A percentile compares a stretch with the other conserved stretches of the same genome.
Evolutionary conservation across 371 early-diverging fungal genomes (phyloP).

Genomic region (Apophysomyces sp.): DNA sequence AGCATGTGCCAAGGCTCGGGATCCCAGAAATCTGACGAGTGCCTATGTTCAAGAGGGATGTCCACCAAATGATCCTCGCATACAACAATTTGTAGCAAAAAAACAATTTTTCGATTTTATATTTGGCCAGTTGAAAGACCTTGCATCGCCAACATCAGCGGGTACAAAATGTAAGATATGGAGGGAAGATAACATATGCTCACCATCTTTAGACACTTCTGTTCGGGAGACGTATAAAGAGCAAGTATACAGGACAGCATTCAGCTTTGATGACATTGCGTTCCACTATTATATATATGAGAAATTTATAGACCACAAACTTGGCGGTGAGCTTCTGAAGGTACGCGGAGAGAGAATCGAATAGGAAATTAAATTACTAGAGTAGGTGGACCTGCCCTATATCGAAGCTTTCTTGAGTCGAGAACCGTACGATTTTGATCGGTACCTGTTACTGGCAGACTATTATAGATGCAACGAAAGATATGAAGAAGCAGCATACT

Average conservation of each 20-base stretch:
- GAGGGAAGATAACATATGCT: background rate
- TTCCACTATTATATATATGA: conserved; percentile 33
- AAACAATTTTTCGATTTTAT: conserved; percentile 58
- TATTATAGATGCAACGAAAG: conserved; percentile 23
- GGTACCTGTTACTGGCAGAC: conserved; percentile 23
- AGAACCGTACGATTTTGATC: conserved; percentile 22
- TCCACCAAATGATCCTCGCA: conserved; percentile 29
- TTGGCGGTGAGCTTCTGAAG: conserved; percentile 28
- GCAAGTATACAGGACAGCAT: conserved; percentile 20
- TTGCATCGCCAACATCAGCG: conserved; percentile 8
- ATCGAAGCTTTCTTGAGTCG: conserved; percentile 27
- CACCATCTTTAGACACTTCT: background rate
- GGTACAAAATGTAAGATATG: background rate
- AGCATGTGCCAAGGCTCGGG: conserved; percentile 64
- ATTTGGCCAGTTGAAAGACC: conserved; percentile 34
- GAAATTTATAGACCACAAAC: conserved; percentile 17
- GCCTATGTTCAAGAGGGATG: conserved; percentile 39
- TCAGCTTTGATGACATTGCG: conserved; percentile 19
- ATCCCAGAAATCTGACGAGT: conserved; percentile 53
- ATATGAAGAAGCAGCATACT: conserved; percentile 32
- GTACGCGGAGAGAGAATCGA: no score
- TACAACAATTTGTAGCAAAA: conserved; percentile 36
- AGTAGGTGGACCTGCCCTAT: conserved; percentile 18
- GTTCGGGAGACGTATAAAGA: conserved; percentile 9
- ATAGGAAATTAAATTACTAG: no score